Evolutionary conservation across 83 land plant genomes (phyloP), one percentile per base, ranked within the genome.

Genomic region (Picea mariana): DNA sequence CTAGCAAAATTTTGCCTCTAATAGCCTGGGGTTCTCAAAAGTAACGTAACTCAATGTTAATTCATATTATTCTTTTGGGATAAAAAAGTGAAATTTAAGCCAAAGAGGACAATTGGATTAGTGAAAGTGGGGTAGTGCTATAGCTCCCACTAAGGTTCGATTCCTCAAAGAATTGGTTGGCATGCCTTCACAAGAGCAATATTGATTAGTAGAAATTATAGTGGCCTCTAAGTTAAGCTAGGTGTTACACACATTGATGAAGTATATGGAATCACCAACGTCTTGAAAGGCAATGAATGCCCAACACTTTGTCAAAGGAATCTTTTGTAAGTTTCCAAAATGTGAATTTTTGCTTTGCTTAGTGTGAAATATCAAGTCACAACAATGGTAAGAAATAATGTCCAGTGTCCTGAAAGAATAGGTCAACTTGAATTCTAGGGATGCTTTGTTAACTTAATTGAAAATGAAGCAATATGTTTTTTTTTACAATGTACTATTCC

Each of bases 391-490:
- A 86, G 90, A 38, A 89, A 88, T 80, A 93, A 85, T 62, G 95
- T 93, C 34, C 91, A 85, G 72, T 93, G 87, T 40, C 95, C 93
- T 40, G 91, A 93, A 85, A 87, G 95, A 84, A 55, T 82, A 3
- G 95, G 95, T 84, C 95, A 93, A 80, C 95, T 91, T 64, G 95
- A 93, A 85, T 93, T 93, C 40, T 91, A 93, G 93, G 93, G 85
- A 87, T 13, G 47, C 9, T 21, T 73, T 73, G 17, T 47, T 11
- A 21, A 47, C 23, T 49, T 16, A 23, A 47, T 44, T 27, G 40
- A 27, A 67, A 67, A 67, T 67, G 38, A 26, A 47, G 9, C 38
- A 73, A 21, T 58, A 17, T 31, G 20, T 12, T 73, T 17, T 73
- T 73, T 34, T 11, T 26, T 73, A 13, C 9, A 38, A 26, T 40